A percentile compares a stretch with the other conserved stretches of the same genome.
These are phyloP conservation scores for Lasiosphaeriaceae sp. DNA, from an alignment of 495 filamentous ascomycete genomes.

Conservation along the genomic window DNA sequence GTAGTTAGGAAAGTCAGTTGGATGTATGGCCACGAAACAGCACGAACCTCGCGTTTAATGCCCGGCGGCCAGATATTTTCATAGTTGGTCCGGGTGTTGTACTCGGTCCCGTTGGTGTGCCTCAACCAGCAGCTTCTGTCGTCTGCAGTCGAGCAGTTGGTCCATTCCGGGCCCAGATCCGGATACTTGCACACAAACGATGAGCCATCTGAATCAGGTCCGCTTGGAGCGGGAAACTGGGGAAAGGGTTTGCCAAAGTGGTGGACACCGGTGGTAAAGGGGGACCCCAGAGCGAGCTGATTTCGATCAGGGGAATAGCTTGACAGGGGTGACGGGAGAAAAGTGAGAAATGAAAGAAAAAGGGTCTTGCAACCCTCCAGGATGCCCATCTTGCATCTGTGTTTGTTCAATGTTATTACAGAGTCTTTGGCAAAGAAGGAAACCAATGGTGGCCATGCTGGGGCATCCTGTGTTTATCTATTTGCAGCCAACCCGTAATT, in stretches of 20 bases:
- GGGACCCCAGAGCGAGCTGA: background rate
- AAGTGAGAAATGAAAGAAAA: background rate
- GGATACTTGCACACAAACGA: background rate
- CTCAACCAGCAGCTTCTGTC: background rate
- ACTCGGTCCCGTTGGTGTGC: background rate
- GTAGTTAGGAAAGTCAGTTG: background rate
- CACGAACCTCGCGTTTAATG: background rate
- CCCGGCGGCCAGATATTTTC: background rate
- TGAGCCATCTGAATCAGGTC: background rate
- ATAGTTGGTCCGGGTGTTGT: background rate
- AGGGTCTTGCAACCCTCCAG: background rate
- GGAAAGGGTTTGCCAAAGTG: background rate
- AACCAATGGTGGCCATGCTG: too few relatives aligned
- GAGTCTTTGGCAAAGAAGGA: too few relatives aligned
- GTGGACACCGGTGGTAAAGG: background rate
- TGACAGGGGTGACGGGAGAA: background rate
- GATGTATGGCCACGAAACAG: background rate
- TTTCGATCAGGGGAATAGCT: background rate
- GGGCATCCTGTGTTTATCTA: too few relatives aligned
- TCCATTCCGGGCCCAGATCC: background rate
- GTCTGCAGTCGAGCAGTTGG: background rate
- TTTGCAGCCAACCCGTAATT: too few relatives aligned
- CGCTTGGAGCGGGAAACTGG: background rate
- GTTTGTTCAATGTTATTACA: too few relatives aligned
- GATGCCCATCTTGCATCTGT: background rate